phyloP scores from a whole-genome alignment of 2,329 filamentous ascomycete species.

The Penicillium fuscoglaucum region DNA sequence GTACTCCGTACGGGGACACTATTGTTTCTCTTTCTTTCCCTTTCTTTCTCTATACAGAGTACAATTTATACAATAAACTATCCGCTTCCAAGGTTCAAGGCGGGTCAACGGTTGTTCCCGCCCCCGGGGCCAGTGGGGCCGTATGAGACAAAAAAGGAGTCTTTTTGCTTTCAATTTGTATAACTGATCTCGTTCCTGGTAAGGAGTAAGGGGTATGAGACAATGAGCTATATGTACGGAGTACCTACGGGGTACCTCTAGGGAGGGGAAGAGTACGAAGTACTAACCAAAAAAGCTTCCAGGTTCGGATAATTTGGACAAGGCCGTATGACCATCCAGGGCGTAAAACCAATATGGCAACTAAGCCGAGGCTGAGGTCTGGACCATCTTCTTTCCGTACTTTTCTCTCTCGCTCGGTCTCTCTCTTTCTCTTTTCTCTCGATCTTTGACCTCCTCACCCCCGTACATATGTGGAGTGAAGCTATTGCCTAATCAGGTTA shows the following conservation, averaged over 20 bases:
- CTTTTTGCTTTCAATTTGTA: not conserved
- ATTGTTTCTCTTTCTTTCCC: not conserved
- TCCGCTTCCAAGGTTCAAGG: not conserved
- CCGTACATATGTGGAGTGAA: not conserved
- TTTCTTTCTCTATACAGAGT: not conserved
- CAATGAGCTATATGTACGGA: not conserved
- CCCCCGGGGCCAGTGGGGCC: slow-evolving; percentile 3
- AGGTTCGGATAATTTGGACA: not conserved
- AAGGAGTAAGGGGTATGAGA: not conserved
- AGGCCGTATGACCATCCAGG: not conserved
- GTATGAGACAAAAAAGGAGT: not conserved
- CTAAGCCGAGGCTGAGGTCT: slow-evolving; percentile 4
- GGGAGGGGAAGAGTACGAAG: not conserved
- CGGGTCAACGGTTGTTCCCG: slow-evolving; percentile 12
- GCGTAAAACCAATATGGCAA: not conserved
- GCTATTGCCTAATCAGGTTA: not conserved
- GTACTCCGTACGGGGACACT: too few relatives aligned
- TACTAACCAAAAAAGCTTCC: not conserved
- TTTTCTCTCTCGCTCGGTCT: not conserved
- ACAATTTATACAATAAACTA: not conserved
- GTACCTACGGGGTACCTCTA: not conserved
- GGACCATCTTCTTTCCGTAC: not conserved
- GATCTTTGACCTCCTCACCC: slow-evolving; percentile 1
- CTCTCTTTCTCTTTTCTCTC: not conserved
- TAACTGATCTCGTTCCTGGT: not conserved